Base-by-base conservation (phyloP, 805 yeast species). In the Wilhelminamyces savonicus region DNA sequence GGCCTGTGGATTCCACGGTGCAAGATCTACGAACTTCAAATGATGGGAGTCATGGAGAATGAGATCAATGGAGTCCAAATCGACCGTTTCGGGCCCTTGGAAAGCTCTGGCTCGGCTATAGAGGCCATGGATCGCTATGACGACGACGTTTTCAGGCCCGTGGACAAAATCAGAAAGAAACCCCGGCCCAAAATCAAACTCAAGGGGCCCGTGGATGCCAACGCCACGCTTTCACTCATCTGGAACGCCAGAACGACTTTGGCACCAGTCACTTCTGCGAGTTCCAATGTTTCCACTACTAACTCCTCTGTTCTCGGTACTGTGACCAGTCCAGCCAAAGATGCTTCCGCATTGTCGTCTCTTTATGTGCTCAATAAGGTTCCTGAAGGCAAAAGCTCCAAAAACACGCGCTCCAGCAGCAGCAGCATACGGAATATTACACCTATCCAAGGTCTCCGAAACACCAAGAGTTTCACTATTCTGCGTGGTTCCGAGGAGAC, bases 1-100 rank as follows among this genome's bases (percentile, higher is more conserved):
- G 63, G 64, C 19, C 82, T 75, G 41, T 90, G 97, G 97, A 71
- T 81, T n/a, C 97, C 98, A 0, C 66, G 92, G 21, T 87, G 97
- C 54, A 86, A 85, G 45, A 88, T 92, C 29, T 90, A 92, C 53
- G 97, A 90, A 46, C 58, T 92, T 13, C 97, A 92, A 52, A 92
- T 92, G 97, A 90, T 90, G 94, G 97, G 97, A 0, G 73, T 92
- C 6, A 86, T 90, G 80, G 97, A 90, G 46, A 85, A 84, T 44
- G 96, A 92, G 46, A 63, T 78, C 34, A 76, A 78, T 40, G 75
- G 81, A 9, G 73, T 82, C 6, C 73, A 77, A 7, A 71, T 88
- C 8, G 78, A 77, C 12, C 69, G 79, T 29, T 56, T 87, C 29
- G 67, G 62, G 9, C 44, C 44, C 37, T 53, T 37, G 28, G 47